Evolutionary conservation across 441 rosid genomes (phyloP), one percentile per base, ranked within the genome.

Genomic region (Populus hybrid): DNA sequence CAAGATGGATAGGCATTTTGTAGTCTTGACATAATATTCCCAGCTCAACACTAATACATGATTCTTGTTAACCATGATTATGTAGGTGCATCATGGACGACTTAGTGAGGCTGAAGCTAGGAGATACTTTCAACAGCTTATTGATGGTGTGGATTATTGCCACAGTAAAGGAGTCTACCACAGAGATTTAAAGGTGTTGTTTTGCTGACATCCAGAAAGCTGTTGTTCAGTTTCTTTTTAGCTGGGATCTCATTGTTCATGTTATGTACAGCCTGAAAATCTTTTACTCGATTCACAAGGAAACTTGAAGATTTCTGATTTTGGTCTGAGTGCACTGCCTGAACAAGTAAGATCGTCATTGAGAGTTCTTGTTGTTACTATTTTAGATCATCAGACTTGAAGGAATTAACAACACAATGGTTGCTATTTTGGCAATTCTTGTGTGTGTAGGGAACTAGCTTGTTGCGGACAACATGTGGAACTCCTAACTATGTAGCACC

Each of bases 401-500:
- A 67, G 16, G 66, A 70, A 75, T 36, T 78, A 71, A 78, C 65
- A 42, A 23, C 24, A 10, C 4, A 28, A 21, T 35, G 28, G 50
- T 36, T 67, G 23, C 80, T 81, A 57, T 67, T 78, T 75, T 81
- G 57, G 80, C 61, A 54, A 54, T 42, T 75, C 76, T 23, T 76
- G 61, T 86, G 77, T 81, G 42, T n/a, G 38, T 71, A 94, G 99
- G 99, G 97, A 77, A 93, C 90, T 81, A 90, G 92, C 82, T 74
- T 94, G 73, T 90, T 95, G 26, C 90, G 89, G 83, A 95, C 99
- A 74, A 95, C 97, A 21, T 94, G 99, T 81, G 99, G 99, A 69
- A 94, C 98, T 72, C 98, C 97, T 35, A 95, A 95, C 79, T 95
- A 95, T 74, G 98, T 95, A 35, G 99, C 99, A 74, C 99, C 99